Evolutionary conservation across 2,329 filamentous ascomycete species (phyloP), one percentile per base, ranked within the genome.

Genomic region (Macrophomina phaseolina): DNA sequence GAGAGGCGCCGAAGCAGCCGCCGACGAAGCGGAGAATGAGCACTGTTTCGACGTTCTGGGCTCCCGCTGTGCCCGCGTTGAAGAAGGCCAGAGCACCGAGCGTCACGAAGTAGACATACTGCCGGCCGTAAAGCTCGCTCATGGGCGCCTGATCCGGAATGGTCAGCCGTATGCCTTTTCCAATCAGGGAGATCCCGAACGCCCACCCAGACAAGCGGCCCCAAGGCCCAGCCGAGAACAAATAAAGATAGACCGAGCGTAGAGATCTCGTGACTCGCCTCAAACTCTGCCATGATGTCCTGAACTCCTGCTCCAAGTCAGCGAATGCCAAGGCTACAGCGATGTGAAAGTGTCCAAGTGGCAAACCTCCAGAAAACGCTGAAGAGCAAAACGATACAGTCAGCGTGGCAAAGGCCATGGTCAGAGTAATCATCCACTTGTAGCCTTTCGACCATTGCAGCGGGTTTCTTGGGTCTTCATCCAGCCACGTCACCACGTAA

Each of bases 21-120:
- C 85, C 83, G 63, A 91, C 86, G 79, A 91, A 91, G 45, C 90
- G 86, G 46, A 91, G 81, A n/a, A 90, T 82, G 38, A 92, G 78
- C 2, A 92, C 79, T 1, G 86, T 85, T 56, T 80, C 80, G 68
- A 89, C 86, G 70, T 85, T 88, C 66, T 85, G 79, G 0, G 85
- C 80, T 7, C 84, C 88, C 1, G 87, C 85, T 18, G 82, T 83
- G 4, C 82, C 89, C 28, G 84, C 87, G 71, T 86, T 89, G 74
- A 91, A 91, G 1, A 83, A 84, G 1, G 85, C 85, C 67, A 90
- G 81, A 12, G 81, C 80, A 64, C 83, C 76, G 71, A 89, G 89
- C 4, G 86, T 88, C 64, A 81, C 76, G 70, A 86, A 82, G 73
- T 90, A 89, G n/a, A 90, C 81, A 46, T 84, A 75, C 72, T 90